Evolutionary conservation across 768 basidiomycete genomes (phyloP), one percentile per base, ranked within the genome.

Genomic region (Crassisporium funariophilum): DNA sequence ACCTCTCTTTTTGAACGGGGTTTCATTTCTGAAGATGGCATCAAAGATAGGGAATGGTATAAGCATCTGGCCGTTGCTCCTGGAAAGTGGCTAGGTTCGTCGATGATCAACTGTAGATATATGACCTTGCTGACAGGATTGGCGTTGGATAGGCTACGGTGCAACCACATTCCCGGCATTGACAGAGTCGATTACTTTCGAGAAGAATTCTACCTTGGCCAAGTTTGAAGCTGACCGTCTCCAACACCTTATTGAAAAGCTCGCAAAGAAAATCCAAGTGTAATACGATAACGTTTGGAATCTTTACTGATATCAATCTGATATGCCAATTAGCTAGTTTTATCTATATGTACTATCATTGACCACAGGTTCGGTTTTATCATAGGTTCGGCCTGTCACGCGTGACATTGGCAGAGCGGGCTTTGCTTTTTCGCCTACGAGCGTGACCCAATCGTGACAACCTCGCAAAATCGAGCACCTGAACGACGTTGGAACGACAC

Each of bases 41-140:
- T 93, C 53, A 83, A 83, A 54, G 82, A 84, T 43, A 76, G 88
- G 23, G 86, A 90, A 61, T 95, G 92, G 92, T 95, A 88, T 62
- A 82, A 73, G 57, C 86, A 93, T 66, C 75, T 92, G 12, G 91
- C 78, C 39, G 88, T 92, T 35, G 89, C 91, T 3, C 92, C 93
- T 24, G 92, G 91, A 33, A 84, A 89, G 63, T 86, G 86, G 82
- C 80, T 86, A 29, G 86, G 87, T 88, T 5, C 29, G 29, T 31
- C 10, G 10, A 31, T 10, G 11, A 11, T 31, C 5, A n/a, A 31
- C 2, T n/a, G 10, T 31, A 11, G 10, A 5, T 31, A 13, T 31
- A n/a, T 31, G n/a, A n/a, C n/a, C n/a, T 31, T 82, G 23, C 25
- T 24, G 12, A 37, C 33, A 17, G 10, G 29, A n/a, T 11, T n/a